Percentiles rank a stretch among this genome's conserved stretches.
Conservation (phyloP, 2,329 filamentous ascomycete genomes). For the Aspergillus nomiae region DNA sequence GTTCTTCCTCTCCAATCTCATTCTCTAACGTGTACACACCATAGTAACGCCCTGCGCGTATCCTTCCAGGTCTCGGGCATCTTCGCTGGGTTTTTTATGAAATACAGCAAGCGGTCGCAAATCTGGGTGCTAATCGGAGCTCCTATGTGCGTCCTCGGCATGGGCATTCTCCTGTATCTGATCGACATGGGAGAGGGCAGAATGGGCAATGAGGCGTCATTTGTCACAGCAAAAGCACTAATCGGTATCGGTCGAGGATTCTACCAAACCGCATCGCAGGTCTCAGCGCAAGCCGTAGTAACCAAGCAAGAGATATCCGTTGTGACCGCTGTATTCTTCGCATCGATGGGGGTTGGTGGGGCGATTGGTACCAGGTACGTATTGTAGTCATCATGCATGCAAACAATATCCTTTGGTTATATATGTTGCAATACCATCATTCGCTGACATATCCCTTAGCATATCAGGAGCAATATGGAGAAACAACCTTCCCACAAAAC, state of each 20-base stretch:
- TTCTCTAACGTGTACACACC: no score
- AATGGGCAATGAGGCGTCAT: slow-evolving; percentile 35
- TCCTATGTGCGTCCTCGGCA: slow-evolving; percentile 38
- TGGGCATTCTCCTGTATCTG: slow-evolving; percentile 32
- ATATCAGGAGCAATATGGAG: slow-evolving; percentile 43
- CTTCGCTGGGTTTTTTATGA: slow-evolving; percentile 38
- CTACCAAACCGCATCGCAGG: slow-evolving; percentile 36
- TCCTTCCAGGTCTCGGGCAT: slow-evolving; percentile 42
- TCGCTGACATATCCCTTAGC: slow-evolving; percentile 1
- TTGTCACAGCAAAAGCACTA: slow-evolving; percentile 35
- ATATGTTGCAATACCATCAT: neutral
- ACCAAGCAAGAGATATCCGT: slow-evolving; percentile 38
- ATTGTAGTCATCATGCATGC: fast-evolving
- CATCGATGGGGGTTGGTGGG: slow-evolving; percentile 36
- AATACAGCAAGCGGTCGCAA: slow-evolving; percentile 39
- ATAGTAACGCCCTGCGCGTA: slow-evolving; percentile 33
- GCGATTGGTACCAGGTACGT: slow-evolving; percentile 35
- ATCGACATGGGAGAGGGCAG: slow-evolving; percentile 25
- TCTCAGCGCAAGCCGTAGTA: slow-evolving; percentile 40
- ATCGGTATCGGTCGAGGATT: slow-evolving; percentile 41
- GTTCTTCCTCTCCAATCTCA: no score
- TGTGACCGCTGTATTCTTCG: slow-evolving; percentile 40
- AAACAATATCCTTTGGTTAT: neutral
- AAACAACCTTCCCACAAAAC: slow-evolving; percentile 22
- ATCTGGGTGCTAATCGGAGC: slow-evolving; percentile 35